Conservation (phyloP, 371 early-diverging fungal species). For the Modicella reniformis region DNA sequence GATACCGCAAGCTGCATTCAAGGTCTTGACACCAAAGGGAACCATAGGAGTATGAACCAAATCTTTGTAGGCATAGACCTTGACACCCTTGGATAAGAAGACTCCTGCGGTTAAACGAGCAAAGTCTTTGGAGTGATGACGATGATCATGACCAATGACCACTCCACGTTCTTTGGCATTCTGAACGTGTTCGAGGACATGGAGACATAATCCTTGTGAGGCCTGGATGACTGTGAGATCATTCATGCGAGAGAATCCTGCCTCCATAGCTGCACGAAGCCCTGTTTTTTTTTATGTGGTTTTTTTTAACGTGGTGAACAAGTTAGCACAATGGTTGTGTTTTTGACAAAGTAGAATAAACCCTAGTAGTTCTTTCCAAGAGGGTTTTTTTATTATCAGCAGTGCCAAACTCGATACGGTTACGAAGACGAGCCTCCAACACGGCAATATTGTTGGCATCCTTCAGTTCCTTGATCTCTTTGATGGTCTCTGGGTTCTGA, state of each 20-base stretch:
- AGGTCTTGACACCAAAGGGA: conserved; percentile 84
- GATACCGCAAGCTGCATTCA: conserved; percentile 87
- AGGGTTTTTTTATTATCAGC: conserved; percentile 64
- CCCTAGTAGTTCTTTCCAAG: too few species aligned
- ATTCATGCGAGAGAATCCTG: conserved; percentile 96
- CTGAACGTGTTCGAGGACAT: conserved; percentile 64
- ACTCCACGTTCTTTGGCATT: conserved; percentile 76
- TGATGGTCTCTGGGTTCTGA: conserved; percentile 77
- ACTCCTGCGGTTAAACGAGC: conserved; percentile 88
- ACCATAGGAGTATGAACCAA: conserved; percentile 92
- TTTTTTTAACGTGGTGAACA: too few species aligned
- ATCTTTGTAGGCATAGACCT: conserved; percentile 82
- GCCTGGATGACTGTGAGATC: conserved; percentile 92
- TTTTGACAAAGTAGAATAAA: too few species aligned
- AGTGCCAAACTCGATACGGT: conserved; percentile 90
- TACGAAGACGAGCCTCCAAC: conserved; percentile 73
- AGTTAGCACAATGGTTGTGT: too few species aligned
- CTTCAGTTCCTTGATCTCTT: conserved; percentile 67
- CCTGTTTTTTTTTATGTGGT: too few species aligned
- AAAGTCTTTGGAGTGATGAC: conserved; percentile 87
- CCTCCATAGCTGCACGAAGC: conserved; percentile 92
- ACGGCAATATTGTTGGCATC: conserved; percentile 63
- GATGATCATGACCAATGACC: conserved; percentile 96
- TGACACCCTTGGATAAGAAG: conserved; percentile 83
- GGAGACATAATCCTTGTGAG: conserved; percentile 77